Conservation (phyloP, 306 rosid genomes). For the Ammopiptanthus mongolicus region DNA sequence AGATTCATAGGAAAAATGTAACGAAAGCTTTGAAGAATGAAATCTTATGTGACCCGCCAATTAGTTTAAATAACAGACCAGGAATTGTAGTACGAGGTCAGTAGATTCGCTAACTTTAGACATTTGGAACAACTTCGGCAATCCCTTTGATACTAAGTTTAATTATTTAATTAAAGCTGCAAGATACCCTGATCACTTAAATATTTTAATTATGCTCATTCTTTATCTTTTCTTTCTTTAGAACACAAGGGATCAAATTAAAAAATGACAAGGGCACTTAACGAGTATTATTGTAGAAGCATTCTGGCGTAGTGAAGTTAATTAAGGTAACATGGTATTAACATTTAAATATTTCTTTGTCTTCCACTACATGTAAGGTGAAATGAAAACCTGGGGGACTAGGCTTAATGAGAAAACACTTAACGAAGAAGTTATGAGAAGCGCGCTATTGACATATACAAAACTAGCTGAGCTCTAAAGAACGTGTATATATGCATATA, state of each 20-base stretch:
- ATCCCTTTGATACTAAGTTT: slow-evolving; percentile 18
- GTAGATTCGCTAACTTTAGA: slow-evolving; percentile 13
- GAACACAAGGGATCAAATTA: neutral
- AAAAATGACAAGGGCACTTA: neutral
- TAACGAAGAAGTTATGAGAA: neutral
- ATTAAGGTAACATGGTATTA: neutral
- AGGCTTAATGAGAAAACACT: neutral
- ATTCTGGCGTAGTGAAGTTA: too few species aligned
- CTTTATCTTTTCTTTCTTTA: neutral
- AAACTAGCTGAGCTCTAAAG: neutral
- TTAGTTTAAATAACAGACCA: neutral
- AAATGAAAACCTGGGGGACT: neutral
- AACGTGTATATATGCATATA: neutral
- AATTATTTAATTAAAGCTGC: neutral
- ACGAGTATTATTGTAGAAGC: too few species aligned
- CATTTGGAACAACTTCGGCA: slow-evolving; percentile 21
- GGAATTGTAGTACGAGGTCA: slow-evolving; percentile 10
- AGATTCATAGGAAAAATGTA: slow-evolving; percentile 7
- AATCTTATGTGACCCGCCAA: slow-evolving; percentile 5
- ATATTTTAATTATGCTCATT: neutral
- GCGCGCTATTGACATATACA: too few species aligned
- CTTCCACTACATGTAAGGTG: neutral
- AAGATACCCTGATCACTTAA: neutral
- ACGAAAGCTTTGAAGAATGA: neutral
- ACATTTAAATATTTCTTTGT: neutral